Percentiles rank a stretch among this genome's conserved stretches.
These are phyloP conservation scores for Platanthera zijinensis DNA, from an alignment of 106 monocot species.

Conservation along the genomic window DNA sequence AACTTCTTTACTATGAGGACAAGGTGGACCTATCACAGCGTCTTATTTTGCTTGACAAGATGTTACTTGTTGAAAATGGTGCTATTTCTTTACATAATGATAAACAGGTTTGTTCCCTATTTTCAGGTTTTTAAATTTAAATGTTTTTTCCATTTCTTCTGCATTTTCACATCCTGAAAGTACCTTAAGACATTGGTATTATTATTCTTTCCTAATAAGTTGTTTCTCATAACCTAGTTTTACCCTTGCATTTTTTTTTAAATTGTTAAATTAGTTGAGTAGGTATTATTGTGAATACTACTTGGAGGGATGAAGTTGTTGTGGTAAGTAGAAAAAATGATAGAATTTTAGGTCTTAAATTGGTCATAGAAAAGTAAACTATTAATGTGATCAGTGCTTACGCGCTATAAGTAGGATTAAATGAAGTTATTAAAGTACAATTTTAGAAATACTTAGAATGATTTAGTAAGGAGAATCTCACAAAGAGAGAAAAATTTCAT, in stretches of 20 bases:
- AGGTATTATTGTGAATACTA: too few species aligned
- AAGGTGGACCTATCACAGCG: slow-evolving; percentile 41
- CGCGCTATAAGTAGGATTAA: too few species aligned
- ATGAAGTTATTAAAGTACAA: too few species aligned
- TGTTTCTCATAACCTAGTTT: neutral
- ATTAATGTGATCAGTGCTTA: too few species aligned
- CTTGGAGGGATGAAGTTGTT: too few species aligned
- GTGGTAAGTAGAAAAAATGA: too few species aligned
- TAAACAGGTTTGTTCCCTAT: slow-evolving; percentile 48
- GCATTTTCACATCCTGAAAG: neutral
- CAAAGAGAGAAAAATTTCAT: too few species aligned
- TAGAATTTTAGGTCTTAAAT: too few species aligned
- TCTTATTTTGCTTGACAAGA: slow-evolving; percentile 61
- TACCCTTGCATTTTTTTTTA: neutral
- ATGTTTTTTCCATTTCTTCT: slow-evolving; percentile 1
- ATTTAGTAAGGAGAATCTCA: too few species aligned
- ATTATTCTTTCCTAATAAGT: neutral
- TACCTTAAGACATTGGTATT: neutral
- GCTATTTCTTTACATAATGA: slow-evolving; percentile 68
- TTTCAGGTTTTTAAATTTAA: neutral
- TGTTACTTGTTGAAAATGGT: slow-evolving; percentile 43
- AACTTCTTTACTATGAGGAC: slow-evolving; percentile 87
- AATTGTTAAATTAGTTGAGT: neutral
- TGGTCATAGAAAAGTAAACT: too few species aligned
- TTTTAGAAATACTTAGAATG: too few species aligned